These are phyloP conservation scores for Cryptosporidium baileyi DNA, from an alignment of 169 alveolate species.

Conservation along the genomic window DNA sequence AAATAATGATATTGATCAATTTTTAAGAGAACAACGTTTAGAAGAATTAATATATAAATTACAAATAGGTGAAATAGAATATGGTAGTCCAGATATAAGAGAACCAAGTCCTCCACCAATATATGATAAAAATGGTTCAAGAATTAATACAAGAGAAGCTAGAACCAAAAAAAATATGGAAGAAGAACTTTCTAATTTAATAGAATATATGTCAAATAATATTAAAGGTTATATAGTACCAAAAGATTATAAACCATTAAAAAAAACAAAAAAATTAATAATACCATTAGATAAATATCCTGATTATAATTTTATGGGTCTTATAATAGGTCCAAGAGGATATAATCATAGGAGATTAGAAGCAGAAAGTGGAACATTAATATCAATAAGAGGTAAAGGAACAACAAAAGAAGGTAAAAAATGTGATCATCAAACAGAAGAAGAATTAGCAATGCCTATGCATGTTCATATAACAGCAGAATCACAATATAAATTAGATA, in stretches of 20 bases:
- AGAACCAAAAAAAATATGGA: conserved; percentile 86
- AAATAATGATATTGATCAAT: conserved; percentile 86
- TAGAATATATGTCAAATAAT: conserved; percentile 83
- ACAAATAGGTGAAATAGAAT: conserved; percentile 84
- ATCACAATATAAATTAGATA: conserved; percentile 68
- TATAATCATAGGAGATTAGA: conserved; percentile 91
- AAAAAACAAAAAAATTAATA: conserved; percentile 82
- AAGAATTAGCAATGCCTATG: conserved; percentile 88
- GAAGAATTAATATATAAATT: conserved; percentile 86
- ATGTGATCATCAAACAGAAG: conserved; percentile 87
- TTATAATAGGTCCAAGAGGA: conserved; percentile 94
- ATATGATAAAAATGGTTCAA: conserved; percentile 86
- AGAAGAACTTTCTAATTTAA: conserved; percentile 84
- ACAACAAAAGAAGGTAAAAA: conserved; percentile 89
- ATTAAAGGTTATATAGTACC: conserved; percentile 89
- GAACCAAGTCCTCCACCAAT: conserved; percentile 92
- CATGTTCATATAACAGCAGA: conserved; percentile 86
- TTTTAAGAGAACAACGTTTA: conserved; percentile 88
- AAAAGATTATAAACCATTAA: conserved; percentile 86
- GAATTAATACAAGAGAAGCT: conserved; percentile 89
- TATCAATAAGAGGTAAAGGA: conserved; percentile 88
- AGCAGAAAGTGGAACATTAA: conserved; percentile 89
- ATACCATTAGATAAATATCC: conserved; percentile 90
- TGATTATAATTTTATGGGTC: conserved; percentile 91
- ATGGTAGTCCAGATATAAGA: conserved; percentile 89